These are phyloP conservation scores for Boechera divaricarpa DNA, from an alignment of 345 rosid genomes.

Conservation along the genomic window DNA sequence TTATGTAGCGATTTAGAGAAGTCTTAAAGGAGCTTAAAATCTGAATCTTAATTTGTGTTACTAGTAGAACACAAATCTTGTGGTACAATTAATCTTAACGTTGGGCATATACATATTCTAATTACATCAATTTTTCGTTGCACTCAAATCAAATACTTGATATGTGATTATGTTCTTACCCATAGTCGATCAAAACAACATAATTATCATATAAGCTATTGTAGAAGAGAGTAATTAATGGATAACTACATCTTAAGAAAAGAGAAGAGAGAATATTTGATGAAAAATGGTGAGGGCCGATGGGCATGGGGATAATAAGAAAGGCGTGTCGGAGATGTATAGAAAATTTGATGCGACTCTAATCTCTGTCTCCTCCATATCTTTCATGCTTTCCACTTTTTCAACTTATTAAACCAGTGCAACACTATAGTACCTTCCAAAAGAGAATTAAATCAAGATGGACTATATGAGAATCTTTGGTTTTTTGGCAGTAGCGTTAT, in stretches of 20 bases:
- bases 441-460: neutral
- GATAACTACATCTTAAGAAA: neutral
- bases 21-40: neutral
- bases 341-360: slow-evolving; percentile 43
- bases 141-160: neutral
- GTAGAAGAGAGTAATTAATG: slow-evolving; percentile 2
- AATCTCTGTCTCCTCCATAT: slow-evolving; percentile 43
- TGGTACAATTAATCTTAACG: neutral
- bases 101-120: neutral
- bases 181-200: neutral
- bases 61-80: neutral
- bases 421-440: slow-evolving; percentile 17
- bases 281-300: slow-evolving; percentile 27
- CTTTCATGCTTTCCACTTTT: slow-evolving; percentile 41
- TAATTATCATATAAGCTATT: neutral
- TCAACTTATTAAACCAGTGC: slow-evolving; percentile 31
- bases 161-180: neutral
- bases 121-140: neutral
- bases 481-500: slow-evolving; percentile 30
- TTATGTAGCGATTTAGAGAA: neutral
- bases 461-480: slow-evolving; percentile 16
- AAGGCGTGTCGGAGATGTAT: slow-evolving; percentile 40
- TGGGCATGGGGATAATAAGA: slow-evolving; percentile 40
- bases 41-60: neutral
- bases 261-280: neutral